Evolutionary conservation across 2,329 filamentous ascomycete genomes (phyloP).

Genomic region (Pseudogymnoascus sp.): DNA sequence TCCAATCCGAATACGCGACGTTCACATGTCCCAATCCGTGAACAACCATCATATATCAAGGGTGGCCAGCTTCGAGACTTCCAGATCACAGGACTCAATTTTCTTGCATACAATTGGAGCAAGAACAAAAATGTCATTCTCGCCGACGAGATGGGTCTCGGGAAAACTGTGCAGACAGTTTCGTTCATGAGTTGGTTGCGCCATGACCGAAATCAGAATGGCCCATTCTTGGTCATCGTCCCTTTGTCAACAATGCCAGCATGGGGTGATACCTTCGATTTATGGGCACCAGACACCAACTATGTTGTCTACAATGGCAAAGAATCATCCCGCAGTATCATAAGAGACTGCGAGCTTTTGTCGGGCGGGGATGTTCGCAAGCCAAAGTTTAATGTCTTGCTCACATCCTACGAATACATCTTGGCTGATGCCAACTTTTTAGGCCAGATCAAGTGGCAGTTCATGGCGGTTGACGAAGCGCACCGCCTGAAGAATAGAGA

Average conservation of each 20-base stretch:
- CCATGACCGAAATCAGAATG: slow-evolving; percentile 81
- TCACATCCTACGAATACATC: slow-evolving; percentile 97
- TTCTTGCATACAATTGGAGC: slow-evolving; percentile 93
- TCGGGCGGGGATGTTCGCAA: slow-evolving; percentile 79
- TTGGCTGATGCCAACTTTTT: slow-evolving; percentile 78
- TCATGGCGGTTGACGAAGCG: slow-evolving; percentile 91
- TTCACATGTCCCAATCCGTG: slow-evolving; percentile 62
- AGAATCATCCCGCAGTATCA: slow-evolving; percentile 75
- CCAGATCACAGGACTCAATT: slow-evolving; percentile 90
- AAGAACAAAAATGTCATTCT: slow-evolving; percentile 91
- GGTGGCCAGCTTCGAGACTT: slow-evolving; percentile 84
- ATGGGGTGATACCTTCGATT: slow-evolving; percentile 96
- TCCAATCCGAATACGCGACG: slow-evolving; percentile 68
- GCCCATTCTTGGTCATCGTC: slow-evolving; percentile 94
- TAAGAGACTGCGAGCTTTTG: slow-evolving; percentile 83
- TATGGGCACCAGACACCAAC: slow-evolving; percentile 92
- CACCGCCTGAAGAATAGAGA: slow-evolving; percentile 95
- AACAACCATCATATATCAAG: slow-evolving; percentile 78
- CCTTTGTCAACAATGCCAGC: slow-evolving; percentile 94
- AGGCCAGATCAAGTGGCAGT: slow-evolving; percentile 92
- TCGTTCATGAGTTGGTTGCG: slow-evolving; percentile 96
- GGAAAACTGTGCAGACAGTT: slow-evolving; percentile 96
- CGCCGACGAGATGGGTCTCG: slow-evolving; percentile 96
- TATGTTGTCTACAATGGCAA: slow-evolving; percentile 96
- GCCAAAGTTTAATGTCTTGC: slow-evolving; percentile 92